Conservation (phyloP, 768 basidiomycete genomes). For the Suillus americanus region DNA sequence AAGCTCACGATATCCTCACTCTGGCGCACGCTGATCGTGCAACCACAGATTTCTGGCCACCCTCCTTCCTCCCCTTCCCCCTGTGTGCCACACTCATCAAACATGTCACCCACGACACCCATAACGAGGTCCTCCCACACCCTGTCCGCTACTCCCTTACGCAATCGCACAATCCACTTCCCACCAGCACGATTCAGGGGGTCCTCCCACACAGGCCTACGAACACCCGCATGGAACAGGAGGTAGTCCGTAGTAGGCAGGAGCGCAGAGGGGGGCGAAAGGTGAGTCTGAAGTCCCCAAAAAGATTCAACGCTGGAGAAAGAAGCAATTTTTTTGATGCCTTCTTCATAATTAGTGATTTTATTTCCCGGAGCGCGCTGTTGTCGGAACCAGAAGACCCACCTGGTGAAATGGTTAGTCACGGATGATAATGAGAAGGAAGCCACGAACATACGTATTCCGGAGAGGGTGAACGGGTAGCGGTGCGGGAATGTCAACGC, state of each 20-base stretch:
- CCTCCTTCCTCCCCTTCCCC: slow-evolving; percentile 35
- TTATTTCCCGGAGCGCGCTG: slow-evolving; percentile 90
- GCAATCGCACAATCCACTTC: slow-evolving; percentile 93
- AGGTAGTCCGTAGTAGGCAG: slow-evolving; percentile 93
- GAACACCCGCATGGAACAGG: slow-evolving; percentile 83
- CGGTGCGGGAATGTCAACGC: slow-evolving; percentile 33
- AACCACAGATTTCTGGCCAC: slow-evolving; percentile 88
- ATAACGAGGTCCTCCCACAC: slow-evolving; percentile 90
- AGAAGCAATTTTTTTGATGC: slow-evolving; percentile 88
- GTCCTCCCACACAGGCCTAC: slow-evolving; percentile 95
- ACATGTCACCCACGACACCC: slow-evolving; percentile 88
- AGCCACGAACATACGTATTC: slow-evolving; percentile 82
- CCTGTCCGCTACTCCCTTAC: slow-evolving; percentile 87
- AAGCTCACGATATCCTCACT: slow-evolving; percentile 92
- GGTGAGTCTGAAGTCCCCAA: slow-evolving; percentile 92
- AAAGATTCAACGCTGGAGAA: slow-evolving; percentile 97
- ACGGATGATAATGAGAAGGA: slow-evolving; percentile 16
- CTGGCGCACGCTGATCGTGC: slow-evolving; percentile 90
- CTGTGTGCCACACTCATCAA: slow-evolving; percentile 56
- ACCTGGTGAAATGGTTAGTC: slow-evolving; percentile 43
- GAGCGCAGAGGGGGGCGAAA: slow-evolving; percentile 80
- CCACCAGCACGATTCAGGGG: slow-evolving; percentile 84
- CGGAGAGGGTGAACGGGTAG: slow-evolving; percentile 67
- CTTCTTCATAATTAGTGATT: slow-evolving; percentile 89
- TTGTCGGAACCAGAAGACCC: slow-evolving; percentile 92